Base-by-base conservation (phyloP, 306 rosid species). In the Senna siamea region DNA sequence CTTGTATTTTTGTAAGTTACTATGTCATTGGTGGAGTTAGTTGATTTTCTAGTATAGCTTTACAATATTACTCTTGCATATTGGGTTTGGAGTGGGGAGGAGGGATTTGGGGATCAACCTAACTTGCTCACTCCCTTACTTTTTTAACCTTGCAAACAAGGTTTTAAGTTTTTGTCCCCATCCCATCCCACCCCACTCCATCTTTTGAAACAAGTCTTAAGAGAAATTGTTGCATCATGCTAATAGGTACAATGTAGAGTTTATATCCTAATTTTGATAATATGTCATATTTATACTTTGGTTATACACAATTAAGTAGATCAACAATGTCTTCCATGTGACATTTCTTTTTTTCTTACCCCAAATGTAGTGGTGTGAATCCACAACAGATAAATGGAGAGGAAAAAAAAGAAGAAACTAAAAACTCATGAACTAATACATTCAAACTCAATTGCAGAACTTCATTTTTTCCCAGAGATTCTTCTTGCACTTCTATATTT, bases 381-480 rank as follows among this genome's bases (percentile, higher is more conserved):
- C 22, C 15, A 12, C 30, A 50, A 11, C 12, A 28, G 15, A 48
- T 50, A 30, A 17, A 32, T 50, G 41, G 10, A 7, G 4, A 17
- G 7, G 14, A 9, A 61, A 61, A 5, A 17, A n/a, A 5, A 0
- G 17, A 32, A 32, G 5, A 32, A 32, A 2, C 4, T 2, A 18
- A 4, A 8, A 60, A 19, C n/a, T 48, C 65, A 5, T 37, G 46
- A 54, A 18, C 62, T 56, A 40, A 35, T 23, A 28, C 53, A 5
- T 32, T 5, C 9, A 43, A 72, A 8, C 65, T 72, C 55, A n/a
- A 23, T 73, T 77, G 82, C 84, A 93, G 98, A 91, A 76, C 76
- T 89, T 89, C 87, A 89, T 91, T 1, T 81, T 91, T 66, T 89
- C 98, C 64, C 98, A 91, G 56, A 86, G 85, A 47, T 84, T 82